Evolutionary conservation across 371 early-diverging fungal species (phyloP), one percentile per base, ranked within the genome.

Genomic region (Mucor irregularis): DNA sequence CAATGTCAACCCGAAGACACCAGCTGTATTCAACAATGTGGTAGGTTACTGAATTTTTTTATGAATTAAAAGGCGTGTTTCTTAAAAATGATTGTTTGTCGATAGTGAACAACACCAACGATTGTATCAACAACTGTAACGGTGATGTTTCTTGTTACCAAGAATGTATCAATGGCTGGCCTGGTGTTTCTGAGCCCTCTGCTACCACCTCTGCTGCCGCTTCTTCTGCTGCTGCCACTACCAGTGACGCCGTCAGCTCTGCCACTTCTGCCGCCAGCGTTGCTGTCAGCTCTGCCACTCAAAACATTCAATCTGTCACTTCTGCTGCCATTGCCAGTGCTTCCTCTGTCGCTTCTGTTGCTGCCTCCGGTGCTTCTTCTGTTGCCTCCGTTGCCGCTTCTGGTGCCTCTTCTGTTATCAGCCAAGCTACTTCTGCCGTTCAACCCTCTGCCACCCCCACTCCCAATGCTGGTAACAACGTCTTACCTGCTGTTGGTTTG

Each of bases 101-200:
- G 24, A 35, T 37, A 64, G 65, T 64, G 28, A 14, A 26, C 17
- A 29, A 49, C 1, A 59, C 65, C 5, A 55, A 55, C 26, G 26
- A 9, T 10, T 64, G 65, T 52, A 55, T 64, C 28, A 40, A 17
- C 28, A 25, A 11, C 11, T 64, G 65, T 46, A 30, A 43, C 19
- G 52, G 60, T 2, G 52, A 59, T 17, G 42, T 31, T 47, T 17
- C 33, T 4, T 64, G 65, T 19, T 64, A 64, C 26, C 37, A 49
- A 39, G 24, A 50, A 17, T 64, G 65, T 55, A 59, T 64, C 40
- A 25, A 40, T 14, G 34, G 44, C 10, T 64, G 65, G 65, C 65
- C 65, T 10, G 60, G 65, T 42, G 49, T 38, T 34, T 29, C 39
- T 30, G 5, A 17, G 7, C 22, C 37, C 30, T 35, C 52, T 17